Conservation (phyloP, 2,329 filamentous ascomycete genomes). For the Pseudogymnoascus sp. region DNA sequence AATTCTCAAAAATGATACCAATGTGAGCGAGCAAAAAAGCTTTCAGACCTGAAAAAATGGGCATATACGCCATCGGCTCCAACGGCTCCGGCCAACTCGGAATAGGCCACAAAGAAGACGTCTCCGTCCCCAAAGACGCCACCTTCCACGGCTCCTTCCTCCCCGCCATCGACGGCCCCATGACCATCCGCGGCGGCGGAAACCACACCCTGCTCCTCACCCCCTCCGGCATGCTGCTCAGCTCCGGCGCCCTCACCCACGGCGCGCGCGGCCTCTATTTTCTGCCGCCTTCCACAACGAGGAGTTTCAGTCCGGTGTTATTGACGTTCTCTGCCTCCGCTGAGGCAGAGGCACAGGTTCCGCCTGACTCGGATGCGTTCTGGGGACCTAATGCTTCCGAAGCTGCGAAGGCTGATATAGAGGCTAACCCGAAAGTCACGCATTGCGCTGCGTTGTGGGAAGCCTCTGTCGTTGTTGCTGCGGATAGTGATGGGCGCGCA, state of each 20-base stretch:
- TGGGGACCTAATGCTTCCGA: no score
- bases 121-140: conserved; percentile 56
- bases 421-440: conserved; percentile 23
- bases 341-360: no score
- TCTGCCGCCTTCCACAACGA: conserved; percentile 6
- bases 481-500: conserved; percentile 36
- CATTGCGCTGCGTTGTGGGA: conserved; percentile 71
- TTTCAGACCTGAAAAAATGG: conserved; percentile 32
- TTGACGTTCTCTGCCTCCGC: conserved; percentile 3
- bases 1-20: background rate
- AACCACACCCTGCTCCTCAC: conserved; percentile 77
- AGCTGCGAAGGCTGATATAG: no score
- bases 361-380: no score
- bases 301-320: conserved; percentile 17
- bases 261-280: conserved; percentile 45
- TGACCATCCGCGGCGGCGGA: conserved; percentile 52
- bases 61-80: conserved; percentile 62
- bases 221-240: conserved; percentile 51
- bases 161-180: conserved; percentile 31
- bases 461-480: conserved; percentile 54
- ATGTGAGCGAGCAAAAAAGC: background rate
- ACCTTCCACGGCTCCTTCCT: conserved; percentile 41
- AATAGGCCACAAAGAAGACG: conserved; percentile 62
- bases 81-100: conserved; percentile 71
- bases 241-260: conserved; percentile 51